These are phyloP conservation scores for Pisolithus microcarpus DNA, from an alignment of 768 basidiomycete genomes.

Conservation along the genomic window DNA sequence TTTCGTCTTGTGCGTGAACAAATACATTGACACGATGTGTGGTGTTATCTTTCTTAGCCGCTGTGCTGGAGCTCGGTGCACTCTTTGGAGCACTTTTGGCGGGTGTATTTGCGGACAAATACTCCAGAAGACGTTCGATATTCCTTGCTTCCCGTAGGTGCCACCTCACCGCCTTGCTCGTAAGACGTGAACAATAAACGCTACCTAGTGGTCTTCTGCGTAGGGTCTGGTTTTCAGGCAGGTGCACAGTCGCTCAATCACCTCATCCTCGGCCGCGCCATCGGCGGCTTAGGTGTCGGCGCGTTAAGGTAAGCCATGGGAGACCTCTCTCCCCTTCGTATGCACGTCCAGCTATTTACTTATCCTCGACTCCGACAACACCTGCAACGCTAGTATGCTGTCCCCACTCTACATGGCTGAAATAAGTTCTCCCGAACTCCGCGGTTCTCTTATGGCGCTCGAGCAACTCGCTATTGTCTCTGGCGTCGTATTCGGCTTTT, in stretches of 20 bases:
- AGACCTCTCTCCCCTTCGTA: no score
- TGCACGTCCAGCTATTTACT: neutral
- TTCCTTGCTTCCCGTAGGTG: conserved; percentile 57
- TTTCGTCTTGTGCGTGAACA: neutral
- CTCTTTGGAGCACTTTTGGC: conserved; percentile 65
- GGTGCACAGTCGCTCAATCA: conserved; percentile 48
- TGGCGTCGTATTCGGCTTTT: conserved; percentile 78
- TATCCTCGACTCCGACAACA: neutral
- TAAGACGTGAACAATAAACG: neutral
- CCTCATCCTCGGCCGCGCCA: conserved; percentile 60
- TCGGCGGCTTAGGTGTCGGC: conserved; percentile 80
- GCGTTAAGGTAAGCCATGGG: conserved; percentile 45
- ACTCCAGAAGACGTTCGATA: conserved; percentile 62
- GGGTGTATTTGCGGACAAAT: conserved; percentile 61
- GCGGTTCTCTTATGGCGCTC: conserved; percentile 71
- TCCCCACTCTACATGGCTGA: conserved; percentile 79
- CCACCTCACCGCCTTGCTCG: neutral
- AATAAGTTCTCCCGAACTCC: conserved; percentile 73
- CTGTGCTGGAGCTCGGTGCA: conserved; percentile 70
- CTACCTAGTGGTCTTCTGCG: conserved; percentile 52
- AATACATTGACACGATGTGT: neutral
- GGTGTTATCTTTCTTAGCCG: conserved; percentile 39
- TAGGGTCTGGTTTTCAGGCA: conserved; percentile 67
- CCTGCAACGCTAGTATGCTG: conserved; percentile 51
- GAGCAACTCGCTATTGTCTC: conserved; percentile 78